Evolutionary conservation across 2,329 filamentous ascomycete species (phyloP).

Genomic region (Colletotrichum tamarilloi): DNA sequence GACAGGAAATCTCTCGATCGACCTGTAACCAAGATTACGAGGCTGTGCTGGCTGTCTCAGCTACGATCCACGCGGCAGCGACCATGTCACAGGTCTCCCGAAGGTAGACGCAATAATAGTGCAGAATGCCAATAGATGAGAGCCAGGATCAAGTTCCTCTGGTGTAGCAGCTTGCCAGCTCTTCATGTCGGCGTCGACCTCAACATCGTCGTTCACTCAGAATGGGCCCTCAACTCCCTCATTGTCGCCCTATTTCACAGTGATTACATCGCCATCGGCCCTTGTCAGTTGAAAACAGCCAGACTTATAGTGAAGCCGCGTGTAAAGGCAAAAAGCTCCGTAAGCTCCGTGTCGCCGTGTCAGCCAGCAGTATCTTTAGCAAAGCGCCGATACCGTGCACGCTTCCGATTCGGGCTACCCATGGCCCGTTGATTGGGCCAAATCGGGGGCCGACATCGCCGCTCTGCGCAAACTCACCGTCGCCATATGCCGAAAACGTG

Average conservation of each 20-base stretch:
- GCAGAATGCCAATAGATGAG: no score
- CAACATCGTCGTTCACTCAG: neutral
- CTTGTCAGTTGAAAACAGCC: neutral
- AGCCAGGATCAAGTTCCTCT: no score
- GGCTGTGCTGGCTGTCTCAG: neutral
- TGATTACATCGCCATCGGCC: neutral
- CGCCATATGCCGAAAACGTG: neutral
- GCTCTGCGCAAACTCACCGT: neutral
- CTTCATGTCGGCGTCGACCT: neutral
- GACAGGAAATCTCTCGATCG: neutral
- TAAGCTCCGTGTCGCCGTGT: neutral
- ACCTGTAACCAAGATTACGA: neutral
- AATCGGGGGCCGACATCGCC: slow-evolving; percentile 25
- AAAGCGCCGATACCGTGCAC: neutral
- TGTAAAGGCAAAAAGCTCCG: neutral
- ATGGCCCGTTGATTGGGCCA: neutral
- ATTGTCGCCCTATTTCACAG: neutral
- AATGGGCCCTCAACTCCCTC: neutral
- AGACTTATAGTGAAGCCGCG: neutral
- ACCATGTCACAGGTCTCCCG: neutral
- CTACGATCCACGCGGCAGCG: neutral
- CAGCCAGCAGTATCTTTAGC: neutral
- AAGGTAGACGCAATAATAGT: no score
- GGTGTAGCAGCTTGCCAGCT: neutral
- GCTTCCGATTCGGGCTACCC: neutral